Base-by-base conservation (phyloP, 441 rosid species). In the Erodium chrysanthum region DNA sequence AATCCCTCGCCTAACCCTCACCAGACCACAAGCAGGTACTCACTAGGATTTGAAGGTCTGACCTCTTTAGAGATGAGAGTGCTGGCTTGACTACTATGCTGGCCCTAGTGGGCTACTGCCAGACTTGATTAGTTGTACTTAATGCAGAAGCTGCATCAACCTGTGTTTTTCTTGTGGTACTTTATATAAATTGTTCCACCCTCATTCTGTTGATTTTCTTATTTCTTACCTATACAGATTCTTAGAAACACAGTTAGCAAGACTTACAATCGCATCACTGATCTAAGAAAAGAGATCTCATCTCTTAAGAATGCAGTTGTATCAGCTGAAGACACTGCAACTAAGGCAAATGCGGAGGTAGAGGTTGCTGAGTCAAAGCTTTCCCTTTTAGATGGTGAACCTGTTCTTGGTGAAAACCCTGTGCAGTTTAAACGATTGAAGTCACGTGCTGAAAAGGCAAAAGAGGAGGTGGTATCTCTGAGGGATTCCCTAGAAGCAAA, bases 221-320 rank as follows among this genome's bases (percentile, higher is more conserved):
- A 29, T 7, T 33, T 33, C 40, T 3, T 33, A 5, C 40, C 40
- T 33, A 7, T 33, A 7, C 84, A 92, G 96, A 83, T 90, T 74
- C 96, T 92, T 73, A 84, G 97, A 74, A 96, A 92, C 83, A 90
- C 97, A 60, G 83, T 96, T 67, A 88, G 80, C 86, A 96, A 96
- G 86, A 90, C 96, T 35, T 86, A 85, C 74, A 89, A 89, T 67
- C 98, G 98, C 23, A 85, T 90, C 42, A 75, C 88, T 73, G 98
- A 96, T 80, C 84, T 96, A 70, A 86, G 94, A 87, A 92, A 89
- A 76, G 99, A 96, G 76, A 82, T 92, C 54, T 67, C 73, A 56
- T 86, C 91, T 80, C 83, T 92, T 40, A 86, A 84, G 59, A 89
- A 82, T 76, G 77, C 79, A 73, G 82, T 85, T 72, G 50, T 71